Evolutionary conservation across 2,329 filamentous ascomycete genomes (phyloP), one percentile per base, ranked within the genome.

Genomic region (Blumeria hordei): DNA sequence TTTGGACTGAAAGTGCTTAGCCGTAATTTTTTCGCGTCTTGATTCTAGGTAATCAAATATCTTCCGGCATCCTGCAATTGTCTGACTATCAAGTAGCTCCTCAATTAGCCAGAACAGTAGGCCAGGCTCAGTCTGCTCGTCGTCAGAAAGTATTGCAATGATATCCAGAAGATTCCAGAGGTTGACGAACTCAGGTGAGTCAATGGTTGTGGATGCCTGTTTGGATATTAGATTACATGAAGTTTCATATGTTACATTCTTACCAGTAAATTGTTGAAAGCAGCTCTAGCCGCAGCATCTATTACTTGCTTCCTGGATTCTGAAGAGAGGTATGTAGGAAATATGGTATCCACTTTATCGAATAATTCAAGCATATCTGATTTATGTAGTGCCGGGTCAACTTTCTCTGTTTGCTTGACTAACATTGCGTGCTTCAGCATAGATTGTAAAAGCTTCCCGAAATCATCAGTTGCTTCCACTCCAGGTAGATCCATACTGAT

Each of bases 21-120:
- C 80, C 18, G 85, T 93, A 58, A 96, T 85, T 43, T 83, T 77
- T 66, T 96, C 88, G 63, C 92, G 78, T 57, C 93, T 78, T 21
- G 92, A 95, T 67, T 98, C 93, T 45, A 98, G 76, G 63, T 88
- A 98, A 65, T 94, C 88, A 65, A 98, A 96, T 12, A 96, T 83
- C 58, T 78, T 85, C 57, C 88, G 81, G 65, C 92, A 98, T 35
- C 86, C 88, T 28, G 87, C 77, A 44, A 95, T 94, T 0, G 88
- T 94, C 67, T 98, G 90, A 64, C 88, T 94, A 67, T 98, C 93
- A 32, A 98, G 75, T 1, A 98, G 76, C 68, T 96, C 92, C 66
- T 99, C 92, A 18, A 95, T 80, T 14, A 98, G 77, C 76, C 85
- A 88, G 63, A 94, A 88, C 7, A 92, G 74, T 8, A 98, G 72